phyloP scores from a whole-genome alignment of 768 basidiomycete genomes.

The Austroboletus eburneus region DNA sequence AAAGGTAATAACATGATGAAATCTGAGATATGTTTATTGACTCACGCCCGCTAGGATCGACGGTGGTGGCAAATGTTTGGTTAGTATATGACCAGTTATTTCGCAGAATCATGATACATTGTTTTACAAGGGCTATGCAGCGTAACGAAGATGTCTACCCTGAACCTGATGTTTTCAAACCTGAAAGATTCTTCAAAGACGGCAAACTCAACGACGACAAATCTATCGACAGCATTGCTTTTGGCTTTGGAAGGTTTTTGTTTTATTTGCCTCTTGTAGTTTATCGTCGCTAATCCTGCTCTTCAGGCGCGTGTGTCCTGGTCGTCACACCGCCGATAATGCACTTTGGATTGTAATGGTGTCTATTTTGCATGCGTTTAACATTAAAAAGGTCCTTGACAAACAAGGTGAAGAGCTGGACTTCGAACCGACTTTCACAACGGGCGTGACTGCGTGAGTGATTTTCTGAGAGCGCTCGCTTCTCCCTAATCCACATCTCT shows the following conservation, averaged over 20 bases:
- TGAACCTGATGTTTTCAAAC: constrained; percentile 26
- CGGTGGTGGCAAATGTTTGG: constrained; percentile 21
- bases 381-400: constrained; percentile 23
- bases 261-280: neutral
- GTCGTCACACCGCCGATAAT: constrained; percentile 27
- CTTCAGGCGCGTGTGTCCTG: constrained; percentile 29
- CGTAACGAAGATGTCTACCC: constrained; percentile 11
- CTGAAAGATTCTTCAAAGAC: constrained; percentile 27
- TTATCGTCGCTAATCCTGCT: neutral
- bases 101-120: neutral
- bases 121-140: constrained; percentile 12
- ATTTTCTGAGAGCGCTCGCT: neutral
- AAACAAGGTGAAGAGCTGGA: constrained; percentile 26
- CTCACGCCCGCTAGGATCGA: constrained; percentile 11
- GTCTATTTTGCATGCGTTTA: constrained; percentile 22
- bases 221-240: constrained; percentile 2
- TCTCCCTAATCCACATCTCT: neutral
- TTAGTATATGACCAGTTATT: neutral
- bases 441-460: constrained; percentile 12
- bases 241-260: constrained; percentile 24
- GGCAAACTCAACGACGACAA: constrained; percentile 7
- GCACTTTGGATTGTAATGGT: constrained; percentile 30
- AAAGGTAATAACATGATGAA: constrained; percentile 12
- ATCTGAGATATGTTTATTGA: neutral
- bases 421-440: constrained; percentile 9